Conservation (phyloP, 768 basidiomycete species). For the Xanthoconium stramineum region DNA sequence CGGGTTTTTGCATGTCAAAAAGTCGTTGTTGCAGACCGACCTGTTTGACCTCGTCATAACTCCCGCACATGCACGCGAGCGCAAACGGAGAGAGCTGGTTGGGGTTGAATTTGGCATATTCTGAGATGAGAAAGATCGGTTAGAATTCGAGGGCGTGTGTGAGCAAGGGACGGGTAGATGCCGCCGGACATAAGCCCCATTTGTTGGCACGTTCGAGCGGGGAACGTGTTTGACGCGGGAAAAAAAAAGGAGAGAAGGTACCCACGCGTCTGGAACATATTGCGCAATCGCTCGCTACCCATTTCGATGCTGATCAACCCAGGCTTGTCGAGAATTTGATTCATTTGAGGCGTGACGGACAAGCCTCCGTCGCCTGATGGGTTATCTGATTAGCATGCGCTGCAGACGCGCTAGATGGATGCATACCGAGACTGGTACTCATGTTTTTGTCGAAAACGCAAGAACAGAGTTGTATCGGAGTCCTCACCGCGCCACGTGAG, state of each 20-base stretch:
- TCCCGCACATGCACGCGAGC: slow-evolving; percentile 24
- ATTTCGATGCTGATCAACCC: slow-evolving; percentile 24
- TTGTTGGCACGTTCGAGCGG: background rate
- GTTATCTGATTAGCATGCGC: background rate
- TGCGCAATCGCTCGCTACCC: slow-evolving; percentile 27
- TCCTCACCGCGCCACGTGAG: background rate
- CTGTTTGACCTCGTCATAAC: slow-evolving; percentile 17
- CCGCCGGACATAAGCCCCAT: background rate
- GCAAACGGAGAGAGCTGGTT: slow-evolving; percentile 23
- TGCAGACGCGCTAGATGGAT: background rate
- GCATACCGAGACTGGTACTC: slow-evolving; percentile 7
- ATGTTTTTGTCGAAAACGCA: background rate
- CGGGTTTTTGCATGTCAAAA: background rate
- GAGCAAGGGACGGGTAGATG: background rate
- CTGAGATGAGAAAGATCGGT: slow-evolving; percentile 7
- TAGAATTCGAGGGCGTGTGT: background rate
- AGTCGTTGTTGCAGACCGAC: slow-evolving; percentile 6
- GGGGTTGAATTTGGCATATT: slow-evolving; percentile 15
- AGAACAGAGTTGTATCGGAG: slow-evolving; percentile 1
- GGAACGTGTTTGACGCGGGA: background rate
- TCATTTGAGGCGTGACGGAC: slow-evolving; percentile 26
- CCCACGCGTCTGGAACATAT: slow-evolving; percentile 30
- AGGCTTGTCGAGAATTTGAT: slow-evolving; percentile 21
- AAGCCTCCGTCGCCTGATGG: slow-evolving; percentile 24
- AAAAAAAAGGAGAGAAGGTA: background rate